Evolutionary conservation across 2,329 filamentous ascomycete genomes (phyloP).

Genomic region (Cadophora gregata): DNA sequence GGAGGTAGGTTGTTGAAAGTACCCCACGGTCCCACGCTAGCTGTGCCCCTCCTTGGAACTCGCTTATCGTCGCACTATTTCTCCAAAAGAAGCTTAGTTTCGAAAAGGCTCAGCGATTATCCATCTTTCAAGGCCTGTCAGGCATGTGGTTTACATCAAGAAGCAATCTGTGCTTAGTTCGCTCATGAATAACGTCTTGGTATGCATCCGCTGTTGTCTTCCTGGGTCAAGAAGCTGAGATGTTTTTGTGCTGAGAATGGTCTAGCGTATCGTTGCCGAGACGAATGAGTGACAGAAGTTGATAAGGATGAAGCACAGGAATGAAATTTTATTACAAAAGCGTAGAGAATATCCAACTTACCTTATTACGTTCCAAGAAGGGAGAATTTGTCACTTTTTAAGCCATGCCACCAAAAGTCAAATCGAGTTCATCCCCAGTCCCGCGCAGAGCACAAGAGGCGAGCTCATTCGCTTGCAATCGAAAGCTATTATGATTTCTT

Average conservation of each 20-base stretch:
- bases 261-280: not conserved
- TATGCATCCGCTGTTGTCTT: not conserved
- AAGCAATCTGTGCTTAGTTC: not conserved
- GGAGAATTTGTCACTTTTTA: too few species aligned
- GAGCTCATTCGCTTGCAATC: not conserved
- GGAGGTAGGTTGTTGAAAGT: not conserved
- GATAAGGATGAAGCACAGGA: too few species aligned
- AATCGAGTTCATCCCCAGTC: not conserved
- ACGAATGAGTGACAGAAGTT: not conserved
- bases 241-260: not conserved
- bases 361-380: too few species aligned
- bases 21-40: not conserved
- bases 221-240: not conserved
- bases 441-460: not conserved
- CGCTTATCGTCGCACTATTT: slow-evolving; percentile 5
- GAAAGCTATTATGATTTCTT: too few species aligned
- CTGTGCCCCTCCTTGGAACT: not conserved
- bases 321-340: too few species aligned
- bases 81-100: not conserved
- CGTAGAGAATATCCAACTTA: too few species aligned
- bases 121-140: not conserved
- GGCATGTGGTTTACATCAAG: not conserved
- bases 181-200: not conserved
- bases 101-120: not conserved
- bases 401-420: not conserved